These are phyloP conservation scores for Klebsormidium nitens DNA, from an alignment of 139 green algal genomes.

Conservation along the genomic window DNA sequence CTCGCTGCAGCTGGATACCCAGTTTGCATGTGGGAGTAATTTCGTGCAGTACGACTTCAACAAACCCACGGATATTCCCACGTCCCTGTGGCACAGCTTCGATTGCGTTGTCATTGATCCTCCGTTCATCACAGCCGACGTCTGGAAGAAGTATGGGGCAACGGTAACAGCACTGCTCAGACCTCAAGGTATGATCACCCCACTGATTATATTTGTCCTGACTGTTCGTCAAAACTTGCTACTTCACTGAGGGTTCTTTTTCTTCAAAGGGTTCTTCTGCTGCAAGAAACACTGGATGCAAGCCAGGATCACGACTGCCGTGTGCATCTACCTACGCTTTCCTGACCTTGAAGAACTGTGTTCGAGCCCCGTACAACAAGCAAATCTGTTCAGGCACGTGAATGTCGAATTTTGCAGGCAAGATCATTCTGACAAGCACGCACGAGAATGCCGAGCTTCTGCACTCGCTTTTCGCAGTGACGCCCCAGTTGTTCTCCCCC, in stretches of 20 bases:
- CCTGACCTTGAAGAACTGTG: slow-evolving; percentile 4
- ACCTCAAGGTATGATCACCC: neutral
- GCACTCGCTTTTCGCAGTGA: slow-evolving; percentile 44
- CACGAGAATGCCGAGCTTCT: slow-evolving; percentile 58
- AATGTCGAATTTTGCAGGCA: slow-evolving; percentile 23
- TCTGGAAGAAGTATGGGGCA: slow-evolving; percentile 61
- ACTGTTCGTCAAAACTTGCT: neutral
- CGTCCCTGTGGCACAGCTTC: slow-evolving; percentile 52
- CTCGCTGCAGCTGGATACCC: slow-evolving; percentile 49
- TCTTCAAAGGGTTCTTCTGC: neutral
- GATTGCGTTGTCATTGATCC: slow-evolving; percentile 62
- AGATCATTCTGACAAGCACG: slow-evolving; percentile 59
- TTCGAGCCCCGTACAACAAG: neutral
- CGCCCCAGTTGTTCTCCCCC: slow-evolving; percentile 50
- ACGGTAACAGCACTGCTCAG: slow-evolving; percentile 52
- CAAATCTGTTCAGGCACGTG: neutral
- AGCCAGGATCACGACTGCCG: no score
- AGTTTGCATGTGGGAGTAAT: slow-evolving; percentile 53
- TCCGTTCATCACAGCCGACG: slow-evolving; percentile 68
- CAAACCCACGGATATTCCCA: slow-evolving; percentile 47
- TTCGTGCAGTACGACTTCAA: slow-evolving; percentile 69
- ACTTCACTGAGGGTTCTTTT: neutral
- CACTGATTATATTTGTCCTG: neutral
- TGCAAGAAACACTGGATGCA: no score
- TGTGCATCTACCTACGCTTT: no score